These are phyloP conservation scores for Trametes maxima DNA, from an alignment of 768 basidiomycete species.

Conservation along the genomic window DNA sequence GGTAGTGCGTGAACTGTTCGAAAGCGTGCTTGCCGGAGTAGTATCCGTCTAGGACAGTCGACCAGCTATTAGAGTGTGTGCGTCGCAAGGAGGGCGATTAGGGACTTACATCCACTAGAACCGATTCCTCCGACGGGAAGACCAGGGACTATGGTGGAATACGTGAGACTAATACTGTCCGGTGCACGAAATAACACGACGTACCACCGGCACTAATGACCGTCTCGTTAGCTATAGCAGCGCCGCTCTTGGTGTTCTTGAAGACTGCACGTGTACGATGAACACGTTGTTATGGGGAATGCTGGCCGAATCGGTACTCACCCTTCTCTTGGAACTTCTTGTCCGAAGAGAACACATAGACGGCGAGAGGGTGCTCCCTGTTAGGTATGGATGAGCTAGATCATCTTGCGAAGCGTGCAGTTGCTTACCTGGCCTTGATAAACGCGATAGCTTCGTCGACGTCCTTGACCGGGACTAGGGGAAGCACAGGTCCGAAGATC, in stretches of 20 bases:
- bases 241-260: conserved; percentile 71
- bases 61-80: too few species aligned
- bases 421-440: conserved; percentile 57
- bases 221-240: conserved; percentile 70
- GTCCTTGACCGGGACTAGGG: conserved; percentile 70
- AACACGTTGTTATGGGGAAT: neutral
- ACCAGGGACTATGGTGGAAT: conserved; percentile 46
- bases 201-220: conserved; percentile 60
- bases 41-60: conserved; percentile 50
- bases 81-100: too few species aligned
- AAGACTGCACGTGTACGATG: conserved; percentile 49
- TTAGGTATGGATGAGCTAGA: neutral
- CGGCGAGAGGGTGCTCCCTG: conserved; percentile 72
- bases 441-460: conserved; percentile 73
- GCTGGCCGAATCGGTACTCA: conserved; percentile 33
- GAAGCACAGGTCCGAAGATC: conserved; percentile 82
- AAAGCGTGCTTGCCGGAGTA: conserved; percentile 77
- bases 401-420: neutral
- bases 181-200: conserved; percentile 23
- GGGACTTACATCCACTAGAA: conserved; percentile 58
- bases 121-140: conserved; percentile 78
- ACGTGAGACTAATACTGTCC: neutral
- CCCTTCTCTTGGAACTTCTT: conserved; percentile 62
- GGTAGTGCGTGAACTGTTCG: conserved; percentile 75
- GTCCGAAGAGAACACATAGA: conserved; percentile 77